Evolutionary conservation across 139 green algal genomes (phyloP).

Genomic region (Haematococcus sp.): DNA sequence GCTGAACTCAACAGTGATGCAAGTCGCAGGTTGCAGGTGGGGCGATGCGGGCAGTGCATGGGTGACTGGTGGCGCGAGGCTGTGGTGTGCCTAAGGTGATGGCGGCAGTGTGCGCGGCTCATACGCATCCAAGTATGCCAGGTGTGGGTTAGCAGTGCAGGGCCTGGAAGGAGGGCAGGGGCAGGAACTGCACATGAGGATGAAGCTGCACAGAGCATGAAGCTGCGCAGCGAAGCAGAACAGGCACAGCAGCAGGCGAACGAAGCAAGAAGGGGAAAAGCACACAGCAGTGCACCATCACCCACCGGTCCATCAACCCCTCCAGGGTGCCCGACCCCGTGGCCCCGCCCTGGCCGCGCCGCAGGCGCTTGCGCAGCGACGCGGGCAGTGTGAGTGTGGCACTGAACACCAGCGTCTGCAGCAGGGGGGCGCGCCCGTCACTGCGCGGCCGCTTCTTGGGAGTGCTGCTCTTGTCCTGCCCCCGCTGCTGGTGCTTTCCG

Average conservation of each 20-base stretch:
- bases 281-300: too few relatives aligned
- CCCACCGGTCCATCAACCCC: slow-evolving; percentile 71
- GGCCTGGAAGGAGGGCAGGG: too few relatives aligned
- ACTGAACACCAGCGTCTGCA: slow-evolving; percentile 96
- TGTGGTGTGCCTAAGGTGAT: too few relatives aligned
- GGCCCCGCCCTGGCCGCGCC: slow-evolving; percentile 62
- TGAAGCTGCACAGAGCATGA: too few relatives aligned
- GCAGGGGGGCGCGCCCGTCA: neutral
- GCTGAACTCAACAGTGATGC: too few relatives aligned
- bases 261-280: neutral
- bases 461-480: neutral
- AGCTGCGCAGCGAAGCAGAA: neutral
- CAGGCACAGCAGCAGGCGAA: neutral
- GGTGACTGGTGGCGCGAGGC: too few relatives aligned
- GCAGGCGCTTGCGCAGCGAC: slow-evolving; percentile 63
- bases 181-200: too few relatives aligned
- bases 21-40: too few relatives aligned
- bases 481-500: neutral
- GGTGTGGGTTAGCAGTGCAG: too few relatives aligned
- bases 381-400: slow-evolving; percentile 92
- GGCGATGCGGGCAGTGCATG: too few relatives aligned
- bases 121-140: too few relatives aligned
- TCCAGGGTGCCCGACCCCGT: slow-evolving; percentile 66
- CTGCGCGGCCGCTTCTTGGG: neutral
- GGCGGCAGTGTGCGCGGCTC: too few relatives aligned